A percentile compares a stretch with the other conserved stretches of the same genome.
Evolutionary conservation across 805 yeast genomes (phyloP).

Genomic region (Blastobotrys mokoenaii): DNA sequence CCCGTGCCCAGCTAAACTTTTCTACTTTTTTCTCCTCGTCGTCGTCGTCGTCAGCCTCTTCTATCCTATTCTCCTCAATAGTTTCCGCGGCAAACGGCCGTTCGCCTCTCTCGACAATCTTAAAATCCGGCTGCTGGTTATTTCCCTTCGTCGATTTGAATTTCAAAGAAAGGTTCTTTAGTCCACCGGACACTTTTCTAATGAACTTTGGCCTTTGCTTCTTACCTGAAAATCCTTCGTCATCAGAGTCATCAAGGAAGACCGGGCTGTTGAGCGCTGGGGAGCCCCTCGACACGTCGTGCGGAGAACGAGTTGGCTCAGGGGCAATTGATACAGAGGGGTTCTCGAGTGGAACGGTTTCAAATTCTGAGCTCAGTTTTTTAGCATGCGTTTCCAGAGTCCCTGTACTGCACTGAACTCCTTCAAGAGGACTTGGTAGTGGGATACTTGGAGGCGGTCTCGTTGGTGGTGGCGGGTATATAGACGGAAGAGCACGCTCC

Average conservation of each 20-base stretch:
- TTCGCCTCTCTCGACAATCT: background rate
- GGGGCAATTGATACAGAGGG: too few species aligned
- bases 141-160: background rate
- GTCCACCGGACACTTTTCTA: slow-evolving; percentile 12
- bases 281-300: too few species aligned
- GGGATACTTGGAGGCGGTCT: background rate
- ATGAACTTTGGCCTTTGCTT: slow-evolving; percentile 2
- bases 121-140: background rate
- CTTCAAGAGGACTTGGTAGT: background rate
- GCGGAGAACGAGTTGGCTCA: too few species aligned
- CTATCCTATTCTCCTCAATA: too few species aligned
- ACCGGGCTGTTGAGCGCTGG: background rate
- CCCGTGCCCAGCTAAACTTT: background rate
- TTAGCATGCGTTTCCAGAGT: background rate
- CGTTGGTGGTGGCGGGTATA: too few species aligned
- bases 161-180: slow-evolving; percentile 2
- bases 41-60: background rate
- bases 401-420: background rate
- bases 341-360: background rate
- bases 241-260: slow-evolving; percentile 1
- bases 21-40: background rate
- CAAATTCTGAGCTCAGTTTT: background rate
- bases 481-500: too few species aligned
- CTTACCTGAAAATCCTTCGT: background rate
- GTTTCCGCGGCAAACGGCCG: too few species aligned